These are phyloP conservation scores for Lipomyces spencermartinsiae DNA, from an alignment of 805 yeast genomes.

Conservation along the genomic window DNA sequence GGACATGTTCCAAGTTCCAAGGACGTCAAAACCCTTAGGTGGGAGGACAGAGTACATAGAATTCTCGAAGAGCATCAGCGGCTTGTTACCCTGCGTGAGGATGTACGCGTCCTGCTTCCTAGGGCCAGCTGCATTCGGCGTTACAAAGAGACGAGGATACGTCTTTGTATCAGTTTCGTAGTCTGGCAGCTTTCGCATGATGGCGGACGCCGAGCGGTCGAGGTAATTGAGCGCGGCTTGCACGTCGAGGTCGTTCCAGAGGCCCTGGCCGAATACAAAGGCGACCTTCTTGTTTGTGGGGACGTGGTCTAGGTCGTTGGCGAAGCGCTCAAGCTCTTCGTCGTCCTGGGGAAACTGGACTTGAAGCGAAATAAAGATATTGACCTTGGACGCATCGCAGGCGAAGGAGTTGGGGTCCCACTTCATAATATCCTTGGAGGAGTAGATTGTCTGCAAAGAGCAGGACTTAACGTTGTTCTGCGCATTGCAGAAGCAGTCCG, in stretches of 20 bases:
- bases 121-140: slow-evolving; percentile 37
- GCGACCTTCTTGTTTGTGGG: slow-evolving; percentile 30
- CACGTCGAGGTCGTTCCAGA: slow-evolving; percentile 38
- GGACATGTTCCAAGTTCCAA: slow-evolving; percentile 38
- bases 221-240: slow-evolving; percentile 36
- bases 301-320: slow-evolving; percentile 25
- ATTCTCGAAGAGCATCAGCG: slow-evolving; percentile 35
- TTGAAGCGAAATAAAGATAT: slow-evolving; percentile 33
- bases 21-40: slow-evolving; percentile 30
- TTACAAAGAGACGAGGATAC: slow-evolving; percentile 34
- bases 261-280: slow-evolving; percentile 36
- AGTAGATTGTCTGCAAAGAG: slow-evolving; percentile 33
- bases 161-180: slow-evolving; percentile 17
- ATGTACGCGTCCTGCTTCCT: slow-evolving; percentile 34
- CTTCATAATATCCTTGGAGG: slow-evolving; percentile 28
- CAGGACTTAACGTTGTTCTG: slow-evolving; percentile 38
- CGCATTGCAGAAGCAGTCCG: slow-evolving; percentile 39
- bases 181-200: slow-evolving; percentile 21
- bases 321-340: slow-evolving; percentile 32
- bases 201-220: slow-evolving; percentile 31
- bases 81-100: slow-evolving; percentile 38
- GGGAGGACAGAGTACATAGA: slow-evolving; percentile 37
- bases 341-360: slow-evolving; percentile 36
- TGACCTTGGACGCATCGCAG: slow-evolving; percentile 34
- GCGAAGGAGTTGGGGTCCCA: slow-evolving; percentile 38